A percentile compares a stretch with the other conserved stretches of the same genome.
These are phyloP conservation scores for Epichloe sylvatica DNA, from an alignment of 2,329 filamentous ascomycete species.

Conservation along the genomic window DNA sequence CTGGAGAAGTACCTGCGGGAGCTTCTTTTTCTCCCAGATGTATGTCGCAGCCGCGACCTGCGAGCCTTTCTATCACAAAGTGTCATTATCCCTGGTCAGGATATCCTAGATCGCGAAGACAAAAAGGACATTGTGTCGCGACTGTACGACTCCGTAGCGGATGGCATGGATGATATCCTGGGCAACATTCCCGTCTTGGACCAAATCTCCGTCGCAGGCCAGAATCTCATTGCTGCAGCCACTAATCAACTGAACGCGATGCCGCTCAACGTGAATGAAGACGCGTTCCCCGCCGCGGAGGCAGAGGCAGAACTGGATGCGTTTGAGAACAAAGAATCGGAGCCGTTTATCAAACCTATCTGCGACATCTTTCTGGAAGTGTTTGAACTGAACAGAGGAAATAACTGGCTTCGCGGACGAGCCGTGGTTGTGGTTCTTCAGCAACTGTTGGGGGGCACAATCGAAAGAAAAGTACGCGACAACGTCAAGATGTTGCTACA, in stretches of 20 bases:
- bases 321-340: constrained; percentile 77
- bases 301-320: constrained; percentile 89
- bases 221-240: constrained; percentile 73
- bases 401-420: constrained; percentile 91
- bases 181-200: constrained; percentile 93
- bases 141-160: constrained; percentile 90
- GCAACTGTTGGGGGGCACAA: constrained; percentile 91
- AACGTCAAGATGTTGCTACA: constrained; percentile 58
- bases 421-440: constrained; percentile 94
- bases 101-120: constrained; percentile 43
- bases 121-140: constrained; percentile 84
- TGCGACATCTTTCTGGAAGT: constrained; percentile 94
- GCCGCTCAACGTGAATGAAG: constrained; percentile 38
- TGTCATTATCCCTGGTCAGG: constrained; percentile 52
- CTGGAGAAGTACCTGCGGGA: constrained; percentile 76
- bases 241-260: constrained; percentile 47
- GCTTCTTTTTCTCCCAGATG: constrained; percentile 76
- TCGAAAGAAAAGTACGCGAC: constrained; percentile 89
- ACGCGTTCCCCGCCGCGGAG: constrained; percentile 47
- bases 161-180: constrained; percentile 95
- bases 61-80: constrained; percentile 86
- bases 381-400: constrained; percentile 87
- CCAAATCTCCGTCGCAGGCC: constrained; percentile 81
- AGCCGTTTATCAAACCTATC: constrained; percentile 96
- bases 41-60: constrained; percentile 84